phyloP scores from a whole-genome alignment of 2,329 filamentous ascomycete genomes.

The Aspergillus viridinutans region DNA sequence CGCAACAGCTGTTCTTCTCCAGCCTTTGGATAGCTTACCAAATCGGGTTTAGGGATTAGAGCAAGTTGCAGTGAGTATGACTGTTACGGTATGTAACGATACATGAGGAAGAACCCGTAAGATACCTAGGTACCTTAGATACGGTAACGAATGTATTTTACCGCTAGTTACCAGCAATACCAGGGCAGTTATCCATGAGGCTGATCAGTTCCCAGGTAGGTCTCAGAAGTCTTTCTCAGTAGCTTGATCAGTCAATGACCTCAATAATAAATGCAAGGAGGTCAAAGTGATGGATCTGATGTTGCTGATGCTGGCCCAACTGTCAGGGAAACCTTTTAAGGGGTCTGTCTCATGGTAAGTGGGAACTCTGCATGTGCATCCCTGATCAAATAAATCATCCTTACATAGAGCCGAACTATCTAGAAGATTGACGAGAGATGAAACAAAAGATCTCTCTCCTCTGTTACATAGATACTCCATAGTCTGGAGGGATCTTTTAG shows the following conservation, averaged over 20 bases:
- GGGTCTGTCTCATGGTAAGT: neutral
- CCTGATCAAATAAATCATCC: neutral
- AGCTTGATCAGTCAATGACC: neutral
- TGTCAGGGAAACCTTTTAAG: too few relatives aligned
- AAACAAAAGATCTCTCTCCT: too few relatives aligned
- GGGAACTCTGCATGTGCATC: too few relatives aligned
- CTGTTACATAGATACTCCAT: too few relatives aligned
- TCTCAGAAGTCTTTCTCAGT: neutral
- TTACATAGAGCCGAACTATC: neutral
- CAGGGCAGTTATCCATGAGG: too few relatives aligned
- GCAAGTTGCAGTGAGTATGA: neutral
- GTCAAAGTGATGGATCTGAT: neutral
- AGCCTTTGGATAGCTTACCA: constrained; percentile 8
- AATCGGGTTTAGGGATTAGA: constrained; percentile 15
- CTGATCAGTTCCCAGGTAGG: too few relatives aligned
- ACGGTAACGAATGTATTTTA: neutral
- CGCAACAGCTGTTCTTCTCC: constrained; percentile 17
- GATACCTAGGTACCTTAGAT: neutral
- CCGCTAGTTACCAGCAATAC: neutral
- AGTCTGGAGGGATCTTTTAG: neutral
- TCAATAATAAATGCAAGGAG: neutral
- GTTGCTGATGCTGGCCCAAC: too few relatives aligned
- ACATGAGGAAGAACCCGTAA: neutral
- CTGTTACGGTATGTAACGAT: neutral
- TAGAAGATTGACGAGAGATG: neutral